Evolutionary conservation across 768 basidiomycete genomes (phyloP).

Genomic region (Hemileccinum rubropunctum): DNA sequence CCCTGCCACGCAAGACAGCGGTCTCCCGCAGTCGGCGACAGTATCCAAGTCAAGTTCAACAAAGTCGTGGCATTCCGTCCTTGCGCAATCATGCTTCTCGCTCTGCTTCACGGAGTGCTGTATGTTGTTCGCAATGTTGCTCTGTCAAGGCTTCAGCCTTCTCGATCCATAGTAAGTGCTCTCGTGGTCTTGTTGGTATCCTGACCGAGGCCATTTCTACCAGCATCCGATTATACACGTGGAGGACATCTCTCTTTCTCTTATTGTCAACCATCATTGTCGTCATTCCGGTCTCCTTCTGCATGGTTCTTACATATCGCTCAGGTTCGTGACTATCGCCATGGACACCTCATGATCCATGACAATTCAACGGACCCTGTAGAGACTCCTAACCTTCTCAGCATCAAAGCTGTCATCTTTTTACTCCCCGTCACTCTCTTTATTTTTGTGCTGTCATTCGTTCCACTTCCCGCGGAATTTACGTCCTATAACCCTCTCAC

Average conservation of each 20-base stretch:
- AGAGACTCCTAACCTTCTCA: conserved; percentile 28
- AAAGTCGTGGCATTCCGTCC: conserved; percentile 46
- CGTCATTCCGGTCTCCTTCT: conserved; percentile 61
- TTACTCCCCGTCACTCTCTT: conserved; percentile 53
- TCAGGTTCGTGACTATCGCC: conserved; percentile 18
- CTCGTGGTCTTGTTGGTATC: neutral
- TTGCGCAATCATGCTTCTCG: conserved; percentile 62
- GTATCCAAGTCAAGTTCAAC: conserved; percentile 17
- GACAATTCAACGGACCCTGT: neutral
- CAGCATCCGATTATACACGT: conserved; percentile 66
- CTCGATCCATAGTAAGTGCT: conserved; percentile 53
- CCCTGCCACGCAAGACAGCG: conserved; percentile 19
- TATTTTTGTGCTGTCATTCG: conserved; percentile 58
- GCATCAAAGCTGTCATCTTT: conserved; percentile 17
- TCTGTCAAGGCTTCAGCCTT: conserved; percentile 62
- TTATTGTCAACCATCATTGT: conserved; percentile 64
- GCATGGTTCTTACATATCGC: conserved; percentile 52
- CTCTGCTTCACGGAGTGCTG: conserved; percentile 74
- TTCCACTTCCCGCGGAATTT: conserved; percentile 62
- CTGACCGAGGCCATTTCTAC: neutral
- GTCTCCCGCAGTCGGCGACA: conserved; percentile 24
- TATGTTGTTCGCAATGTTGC: conserved; percentile 65
- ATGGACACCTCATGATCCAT: neutral
- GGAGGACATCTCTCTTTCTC: conserved; percentile 61
- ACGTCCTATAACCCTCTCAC: conserved; percentile 41